phyloP scores from a whole-genome alignment of 192 early-diverging fungal genomes.

The Thamnidium elegans region DNA sequence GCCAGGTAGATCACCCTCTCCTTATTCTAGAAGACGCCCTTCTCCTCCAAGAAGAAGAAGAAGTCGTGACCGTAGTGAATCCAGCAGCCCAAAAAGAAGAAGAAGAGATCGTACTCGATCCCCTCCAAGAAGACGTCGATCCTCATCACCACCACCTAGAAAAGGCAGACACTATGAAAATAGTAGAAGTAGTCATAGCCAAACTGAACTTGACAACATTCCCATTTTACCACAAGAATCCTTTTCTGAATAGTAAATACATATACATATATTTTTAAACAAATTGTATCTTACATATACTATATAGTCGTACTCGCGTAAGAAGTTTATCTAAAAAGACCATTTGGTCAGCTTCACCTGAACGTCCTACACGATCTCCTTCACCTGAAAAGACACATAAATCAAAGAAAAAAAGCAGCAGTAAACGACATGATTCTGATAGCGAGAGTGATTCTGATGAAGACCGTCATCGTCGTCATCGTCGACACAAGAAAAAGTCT shows the following conservation, averaged over 20 bases:
- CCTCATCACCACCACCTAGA: background rate
- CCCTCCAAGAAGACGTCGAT: background rate
- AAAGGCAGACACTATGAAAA: background rate
- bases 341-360: constrained; percentile 50
- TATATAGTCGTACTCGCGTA: constrained; percentile 35
- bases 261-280: background rate
- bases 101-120: background rate
- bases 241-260: background rate
- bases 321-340: constrained; percentile 33
- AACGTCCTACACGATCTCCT: constrained; percentile 28
- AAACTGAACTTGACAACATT: background rate
- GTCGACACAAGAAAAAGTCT: constrained; percentile 5
- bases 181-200: background rate
- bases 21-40: too few species aligned
- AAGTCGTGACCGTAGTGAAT: too few species aligned
- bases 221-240: background rate
- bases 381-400: constrained; percentile 21
- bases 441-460: constrained; percentile 6
- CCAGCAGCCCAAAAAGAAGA: background rate
- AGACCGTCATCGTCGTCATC: constrained; percentile 10
- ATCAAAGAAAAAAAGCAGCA: constrained; percentile 3
- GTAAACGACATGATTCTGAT: constrained; percentile 9
- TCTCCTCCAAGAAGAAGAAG: too few species aligned
- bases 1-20: too few species aligned
- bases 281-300: too few species aligned